Conservation (phyloP, 306 rosid species). For the Carpinus viminea region DNA sequence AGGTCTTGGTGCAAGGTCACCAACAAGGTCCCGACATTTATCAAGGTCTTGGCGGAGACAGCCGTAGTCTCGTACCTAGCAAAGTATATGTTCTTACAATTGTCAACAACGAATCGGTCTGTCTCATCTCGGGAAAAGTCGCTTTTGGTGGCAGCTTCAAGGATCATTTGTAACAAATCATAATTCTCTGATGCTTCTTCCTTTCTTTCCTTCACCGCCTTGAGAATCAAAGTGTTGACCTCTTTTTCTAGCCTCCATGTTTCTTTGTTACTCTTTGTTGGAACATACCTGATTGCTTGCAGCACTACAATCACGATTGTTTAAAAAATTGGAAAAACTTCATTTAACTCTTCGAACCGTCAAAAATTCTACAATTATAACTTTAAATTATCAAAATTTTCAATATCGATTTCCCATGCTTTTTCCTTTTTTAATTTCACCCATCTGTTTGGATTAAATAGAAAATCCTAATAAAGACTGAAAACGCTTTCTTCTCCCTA, state of each 20-base stretch:
- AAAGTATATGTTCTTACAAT: conserved; percentile 43
- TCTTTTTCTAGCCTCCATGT: conserved; percentile 49
- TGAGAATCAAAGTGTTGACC: conserved; percentile 32
- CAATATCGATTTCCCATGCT: too few species aligned
- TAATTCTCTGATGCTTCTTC: background rate
- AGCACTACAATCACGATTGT: background rate
- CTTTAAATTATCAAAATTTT: too few species aligned
- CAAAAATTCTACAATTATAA: too few species aligned
- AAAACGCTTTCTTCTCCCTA: too few species aligned
- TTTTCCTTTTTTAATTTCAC: too few species aligned
- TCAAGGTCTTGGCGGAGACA: too few species aligned
- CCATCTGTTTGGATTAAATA: too few species aligned
- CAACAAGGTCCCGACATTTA: conserved; percentile 10
- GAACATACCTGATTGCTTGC: conserved; percentile 31
- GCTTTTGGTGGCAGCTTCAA: conserved; percentile 31
- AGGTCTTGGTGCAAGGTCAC: conserved; percentile 17
- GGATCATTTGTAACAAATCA: conserved; percentile 35
- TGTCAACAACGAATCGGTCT: conserved; percentile 28
- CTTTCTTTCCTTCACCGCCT: conserved; percentile 30
- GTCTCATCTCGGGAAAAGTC: conserved; percentile 10
- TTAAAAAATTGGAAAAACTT: too few species aligned
- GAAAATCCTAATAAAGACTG: too few species aligned
- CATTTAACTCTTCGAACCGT: too few species aligned
- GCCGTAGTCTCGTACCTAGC: conserved; percentile 49
- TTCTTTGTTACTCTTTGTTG: conserved; percentile 49